Evolutionary conservation across 768 basidiomycete genomes (phyloP).

Genomic region (Dioszegia hungarica): DNA sequence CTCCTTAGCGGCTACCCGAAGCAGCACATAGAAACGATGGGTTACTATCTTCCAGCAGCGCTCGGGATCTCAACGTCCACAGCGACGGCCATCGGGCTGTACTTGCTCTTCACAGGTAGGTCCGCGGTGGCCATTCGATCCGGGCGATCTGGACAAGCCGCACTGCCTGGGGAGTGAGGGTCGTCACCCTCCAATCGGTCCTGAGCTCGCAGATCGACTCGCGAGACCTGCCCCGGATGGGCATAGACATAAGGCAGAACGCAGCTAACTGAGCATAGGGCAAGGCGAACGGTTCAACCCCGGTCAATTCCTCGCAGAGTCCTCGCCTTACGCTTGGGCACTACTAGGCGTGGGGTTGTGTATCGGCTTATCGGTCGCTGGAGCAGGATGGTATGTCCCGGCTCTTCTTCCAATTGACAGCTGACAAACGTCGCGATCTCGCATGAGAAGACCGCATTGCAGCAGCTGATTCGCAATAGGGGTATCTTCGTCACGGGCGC

Average conservation of each 20-base stretch:
- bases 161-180: too few relatives aligned
- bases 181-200: too few relatives aligned
- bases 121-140: not conserved
- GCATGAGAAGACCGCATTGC: too few relatives aligned
- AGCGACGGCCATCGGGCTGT: slow-evolving; percentile 64
- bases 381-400: slow-evolving; percentile 86
- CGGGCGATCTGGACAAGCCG: not conserved
- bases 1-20: too few relatives aligned
- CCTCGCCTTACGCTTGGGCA: slow-evolving; percentile 89
- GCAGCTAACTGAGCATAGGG: slow-evolving; percentile 51
- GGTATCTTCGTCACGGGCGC: slow-evolving; percentile 95
- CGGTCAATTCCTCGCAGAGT: slow-evolving; percentile 87
- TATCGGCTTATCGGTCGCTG: slow-evolving; percentile 86
- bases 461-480: too few relatives aligned
- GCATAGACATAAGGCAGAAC: too few relatives aligned
- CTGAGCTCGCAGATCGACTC: too few relatives aligned
- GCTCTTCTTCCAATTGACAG: not conserved
- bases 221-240: too few relatives aligned
- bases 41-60: slow-evolving; percentile 38
- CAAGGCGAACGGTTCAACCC: slow-evolving; percentile 91
- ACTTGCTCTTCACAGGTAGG: slow-evolving; percentile 82
- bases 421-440: too few relatives aligned
- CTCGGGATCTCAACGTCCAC: slow-evolving; percentile 29
- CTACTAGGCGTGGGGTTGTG: slow-evolving; percentile 85
- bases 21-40: too few relatives aligned